A percentile compares a stretch with the other conserved stretches of the same genome.
phyloP scores from a whole-genome alignment of 2,329 filamentous ascomycete species.

The Passalora sequoiae region DNA sequence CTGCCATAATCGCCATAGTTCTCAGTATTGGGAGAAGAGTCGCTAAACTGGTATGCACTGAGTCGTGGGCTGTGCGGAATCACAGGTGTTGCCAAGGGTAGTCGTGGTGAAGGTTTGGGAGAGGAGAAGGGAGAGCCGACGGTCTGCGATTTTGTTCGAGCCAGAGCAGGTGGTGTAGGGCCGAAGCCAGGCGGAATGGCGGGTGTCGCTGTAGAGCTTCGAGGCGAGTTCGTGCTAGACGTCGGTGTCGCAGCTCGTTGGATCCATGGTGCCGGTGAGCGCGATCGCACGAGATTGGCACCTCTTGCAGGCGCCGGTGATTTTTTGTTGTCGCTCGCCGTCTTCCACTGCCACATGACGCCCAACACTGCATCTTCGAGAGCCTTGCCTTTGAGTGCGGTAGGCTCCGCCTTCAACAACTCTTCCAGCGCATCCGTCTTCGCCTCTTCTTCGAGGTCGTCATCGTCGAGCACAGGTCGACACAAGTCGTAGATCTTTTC shows the following conservation, averaged over 20 bases:
- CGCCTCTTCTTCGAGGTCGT: conserved; percentile 82
- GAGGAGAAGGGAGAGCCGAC: conserved; percentile 83
- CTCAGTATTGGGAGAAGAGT: conserved; percentile 73
- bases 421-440: conserved; percentile 89
- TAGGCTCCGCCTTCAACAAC: conserved; percentile 72
- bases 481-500: conserved; percentile 91
- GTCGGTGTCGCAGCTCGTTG: conserved; percentile 70
- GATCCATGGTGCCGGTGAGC: conserved; percentile 88
- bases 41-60: conserved; percentile 93
- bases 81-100: conserved; percentile 80
- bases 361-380: conserved; percentile 89
- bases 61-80: conserved; percentile 92
- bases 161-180: conserved; percentile 66
- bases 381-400: conserved; percentile 61
- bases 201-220: conserved; percentile 70
- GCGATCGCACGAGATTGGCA: conserved; percentile 80
- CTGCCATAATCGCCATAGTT: conserved; percentile 86
- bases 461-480: conserved; percentile 79
- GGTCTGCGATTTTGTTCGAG: conserved; percentile 65
- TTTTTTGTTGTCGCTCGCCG: conserved; percentile 52
- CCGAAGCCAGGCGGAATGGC: conserved; percentile 75
- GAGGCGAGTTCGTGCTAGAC: conserved; percentile 74
- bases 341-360: conserved; percentile 79
- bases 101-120: conserved; percentile 82
- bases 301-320: conserved; percentile 75